These are phyloP conservation scores for Calamus simplicifolius DNA, from an alignment of 176 grass and related monocot species.

Conservation along the genomic window DNA sequence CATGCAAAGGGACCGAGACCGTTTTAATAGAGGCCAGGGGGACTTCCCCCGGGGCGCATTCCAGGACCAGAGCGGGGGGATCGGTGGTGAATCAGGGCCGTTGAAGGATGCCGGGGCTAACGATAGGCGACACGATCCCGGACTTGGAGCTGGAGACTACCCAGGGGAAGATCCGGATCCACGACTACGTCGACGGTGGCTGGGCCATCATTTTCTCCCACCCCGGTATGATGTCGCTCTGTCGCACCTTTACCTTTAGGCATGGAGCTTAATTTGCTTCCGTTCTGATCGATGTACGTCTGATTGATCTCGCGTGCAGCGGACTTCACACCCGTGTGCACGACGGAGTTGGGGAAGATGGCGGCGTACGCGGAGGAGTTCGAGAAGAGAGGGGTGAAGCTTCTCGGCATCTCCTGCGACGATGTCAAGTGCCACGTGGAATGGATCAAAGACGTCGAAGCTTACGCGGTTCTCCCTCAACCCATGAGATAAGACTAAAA, in stretches of 20 bases:
- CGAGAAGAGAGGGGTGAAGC: constrained; percentile 70
- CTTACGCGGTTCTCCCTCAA: constrained; percentile 43
- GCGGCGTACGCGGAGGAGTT: constrained; percentile 57
- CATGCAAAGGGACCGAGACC: no score
- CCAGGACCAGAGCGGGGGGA: no score
- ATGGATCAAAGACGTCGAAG: constrained; percentile 93
- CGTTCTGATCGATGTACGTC: no score
- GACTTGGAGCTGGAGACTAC: constrained; percentile 83
- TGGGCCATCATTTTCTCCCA: constrained; percentile 91
- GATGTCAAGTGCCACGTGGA: constrained; percentile 59
- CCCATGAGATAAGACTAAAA: no score
- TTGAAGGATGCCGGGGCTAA: constrained; percentile 62
- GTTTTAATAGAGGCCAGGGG: no score
- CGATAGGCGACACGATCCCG: constrained; percentile 78
- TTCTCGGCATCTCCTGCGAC: constrained; percentile 82
- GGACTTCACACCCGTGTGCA: constrained; percentile 93
- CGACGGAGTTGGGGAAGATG: constrained; percentile 79
- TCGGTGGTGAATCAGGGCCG: no score
- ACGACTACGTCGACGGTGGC: constrained; percentile 48
- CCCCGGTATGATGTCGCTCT: constrained; percentile 27
- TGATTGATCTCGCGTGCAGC: constrained; percentile 10
- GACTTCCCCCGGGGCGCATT: no score
- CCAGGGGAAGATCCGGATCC: constrained; percentile 66
- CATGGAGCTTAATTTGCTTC: no score
- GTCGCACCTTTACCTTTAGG: no score